Evolutionary conservation across 2,329 filamentous ascomycete genomes (phyloP).

Genomic region (Clonostachys chloroleuca): DNA sequence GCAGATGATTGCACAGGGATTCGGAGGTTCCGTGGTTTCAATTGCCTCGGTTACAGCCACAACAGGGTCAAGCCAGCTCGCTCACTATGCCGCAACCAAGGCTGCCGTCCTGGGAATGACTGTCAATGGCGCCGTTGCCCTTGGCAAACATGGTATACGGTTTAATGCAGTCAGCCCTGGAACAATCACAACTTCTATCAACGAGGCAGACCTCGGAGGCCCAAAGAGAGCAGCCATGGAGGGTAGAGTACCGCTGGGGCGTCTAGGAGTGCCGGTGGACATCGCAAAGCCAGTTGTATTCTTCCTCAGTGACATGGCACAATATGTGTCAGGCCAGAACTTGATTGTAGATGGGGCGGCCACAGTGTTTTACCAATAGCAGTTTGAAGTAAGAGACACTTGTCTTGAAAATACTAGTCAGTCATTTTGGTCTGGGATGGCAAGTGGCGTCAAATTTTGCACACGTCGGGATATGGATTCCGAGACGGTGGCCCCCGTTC

Average conservation of each 20-base stretch:
- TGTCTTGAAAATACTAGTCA: too few species aligned
- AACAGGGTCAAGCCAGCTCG: not conserved
- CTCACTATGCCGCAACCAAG: constrained; percentile 2
- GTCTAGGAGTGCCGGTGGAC: constrained; percentile 2
- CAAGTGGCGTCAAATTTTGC: too few species aligned
- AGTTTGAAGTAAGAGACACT: too few species aligned
- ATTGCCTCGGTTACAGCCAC: constrained; percentile 3
- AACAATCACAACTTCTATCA: constrained; percentile 7
- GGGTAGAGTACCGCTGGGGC: constrained; percentile 1
- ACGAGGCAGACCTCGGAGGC: constrained; percentile 2
- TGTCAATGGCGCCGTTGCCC: constrained; percentile 52
- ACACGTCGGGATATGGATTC: too few species aligned
- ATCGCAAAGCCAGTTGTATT: constrained; percentile 3
- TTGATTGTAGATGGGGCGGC: constrained; percentile 1
- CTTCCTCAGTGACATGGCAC: constrained; percentile 2
- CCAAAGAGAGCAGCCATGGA: constrained; percentile 3
- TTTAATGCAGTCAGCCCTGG: constrained; percentile 80
- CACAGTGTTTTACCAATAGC: not conserved
- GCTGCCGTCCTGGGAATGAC: constrained; percentile 3
- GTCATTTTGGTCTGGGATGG: too few species aligned
- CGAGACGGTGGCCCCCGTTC: too few species aligned
- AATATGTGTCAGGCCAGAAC: constrained; percentile 3
- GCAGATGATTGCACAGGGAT: constrained; percentile 3
- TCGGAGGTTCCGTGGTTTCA: constrained; percentile 1
- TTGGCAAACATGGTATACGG: constrained; percentile 68